phyloP scores from a whole-genome alignment of 257 asterid genomes.

The Lantana camara region DNA sequence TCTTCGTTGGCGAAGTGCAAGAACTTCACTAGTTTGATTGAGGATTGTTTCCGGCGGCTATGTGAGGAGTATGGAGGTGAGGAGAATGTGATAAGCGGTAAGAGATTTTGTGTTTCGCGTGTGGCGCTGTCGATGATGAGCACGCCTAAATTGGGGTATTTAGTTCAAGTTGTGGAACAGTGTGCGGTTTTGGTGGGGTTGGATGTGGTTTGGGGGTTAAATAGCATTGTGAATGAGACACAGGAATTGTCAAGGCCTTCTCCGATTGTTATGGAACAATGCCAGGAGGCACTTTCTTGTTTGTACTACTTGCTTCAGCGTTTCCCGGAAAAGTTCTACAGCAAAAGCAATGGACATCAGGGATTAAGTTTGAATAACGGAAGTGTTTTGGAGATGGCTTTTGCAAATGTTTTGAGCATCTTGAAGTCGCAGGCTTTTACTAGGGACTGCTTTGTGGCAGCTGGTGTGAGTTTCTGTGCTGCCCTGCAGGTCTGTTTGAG shows the following conservation, averaged over 20 bases:
- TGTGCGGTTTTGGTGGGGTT: constrained; percentile 71
- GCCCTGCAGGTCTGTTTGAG: constrained; percentile 81
- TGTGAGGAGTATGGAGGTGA: constrained; percentile 74
- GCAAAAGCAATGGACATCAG: constrained; percentile 16
- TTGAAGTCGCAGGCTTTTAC: constrained; percentile 72
- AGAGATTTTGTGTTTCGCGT: constrained; percentile 77
- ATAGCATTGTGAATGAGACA: constrained; percentile 56
- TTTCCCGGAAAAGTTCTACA: constrained; percentile 58
- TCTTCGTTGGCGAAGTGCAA: constrained; percentile 72
- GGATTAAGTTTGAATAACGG: constrained; percentile 23
- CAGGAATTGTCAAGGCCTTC: constrained; percentile 75
- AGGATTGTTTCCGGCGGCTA: constrained; percentile 55
- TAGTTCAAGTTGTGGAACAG: constrained; percentile 77
- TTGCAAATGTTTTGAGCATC: constrained; percentile 55
- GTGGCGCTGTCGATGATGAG: constrained; percentile 92
- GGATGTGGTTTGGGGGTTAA: constrained; percentile 76
- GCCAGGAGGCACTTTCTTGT: constrained; percentile 97
- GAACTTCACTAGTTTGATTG: constrained; percentile 47
- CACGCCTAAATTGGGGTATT: constrained; percentile 80
- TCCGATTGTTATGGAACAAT: constrained; percentile 91
- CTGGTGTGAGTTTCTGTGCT: constrained; percentile 88
- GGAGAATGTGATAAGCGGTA: constrained; percentile 49
- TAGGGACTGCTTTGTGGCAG: constrained; percentile 95
- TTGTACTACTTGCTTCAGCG: constrained; percentile 90
- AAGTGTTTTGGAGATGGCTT: constrained; percentile 50